These are phyloP conservation scores for Dittrichia graveolens DNA, from an alignment of 129 eudicot genomes.

Conservation along the genomic window DNA sequence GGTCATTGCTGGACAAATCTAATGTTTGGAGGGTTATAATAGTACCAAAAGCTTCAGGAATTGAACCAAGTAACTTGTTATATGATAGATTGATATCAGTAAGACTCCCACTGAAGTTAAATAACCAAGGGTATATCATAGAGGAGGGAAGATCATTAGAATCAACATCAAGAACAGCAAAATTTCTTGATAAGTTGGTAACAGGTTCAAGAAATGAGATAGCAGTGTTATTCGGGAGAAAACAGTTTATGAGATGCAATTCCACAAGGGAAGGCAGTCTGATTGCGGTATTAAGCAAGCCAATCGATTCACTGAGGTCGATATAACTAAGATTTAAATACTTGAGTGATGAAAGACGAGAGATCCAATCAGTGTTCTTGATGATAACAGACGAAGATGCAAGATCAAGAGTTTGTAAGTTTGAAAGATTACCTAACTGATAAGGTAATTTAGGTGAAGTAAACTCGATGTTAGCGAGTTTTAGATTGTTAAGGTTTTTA, in stretches of 20 bases:
- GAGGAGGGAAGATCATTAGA: constrained; percentile 24
- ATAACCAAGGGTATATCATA: constrained; percentile 32
- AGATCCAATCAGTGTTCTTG: constrained; percentile 33
- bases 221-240: constrained; percentile 21
- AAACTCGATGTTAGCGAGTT: constrained; percentile 31
- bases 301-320: constrained; percentile 27
- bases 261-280: constrained; percentile 33
- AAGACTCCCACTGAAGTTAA: constrained; percentile 30
- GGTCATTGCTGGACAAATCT: constrained; percentile 25
- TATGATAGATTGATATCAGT: constrained; percentile 26
- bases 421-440: constrained; percentile 39
- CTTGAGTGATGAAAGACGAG: constrained; percentile 33
- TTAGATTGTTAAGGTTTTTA: constrained; percentile 30
- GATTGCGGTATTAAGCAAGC: constrained; percentile 24
- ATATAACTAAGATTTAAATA: constrained; percentile 35
- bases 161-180: constrained; percentile 26
- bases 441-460: constrained; percentile 33
- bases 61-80: constrained; percentile 24
- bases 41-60: constrained; percentile 36
- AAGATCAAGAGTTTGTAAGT: constrained; percentile 43
- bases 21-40: constrained; percentile 28
- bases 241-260: constrained; percentile 26
- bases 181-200: constrained; percentile 24
- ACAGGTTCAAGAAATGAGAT: constrained; percentile 1
- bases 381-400: neutral